Evolutionary conservation across 192 early-diverging fungal species (phyloP).

Genomic region (Piromyces finnis): DNA sequence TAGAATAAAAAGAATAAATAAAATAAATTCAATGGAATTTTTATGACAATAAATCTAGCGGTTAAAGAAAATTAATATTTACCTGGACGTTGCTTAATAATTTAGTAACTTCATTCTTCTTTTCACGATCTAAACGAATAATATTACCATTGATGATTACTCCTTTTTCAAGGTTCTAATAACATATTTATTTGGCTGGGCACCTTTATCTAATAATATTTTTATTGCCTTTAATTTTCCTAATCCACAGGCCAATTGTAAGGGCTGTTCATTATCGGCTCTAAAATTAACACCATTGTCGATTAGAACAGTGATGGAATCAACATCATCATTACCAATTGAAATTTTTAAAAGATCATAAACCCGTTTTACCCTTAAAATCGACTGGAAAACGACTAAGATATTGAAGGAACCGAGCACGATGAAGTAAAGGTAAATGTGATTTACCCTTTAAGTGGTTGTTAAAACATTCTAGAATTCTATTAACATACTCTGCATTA

Average conservation of each 20-base stretch:
- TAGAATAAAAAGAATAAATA: too few relatives aligned
- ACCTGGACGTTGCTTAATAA: neutral
- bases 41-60: too few relatives aligned
- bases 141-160: neutral
- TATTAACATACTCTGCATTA: neutral
- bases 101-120: neutral
- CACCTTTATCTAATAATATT: neutral
- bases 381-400: neutral
- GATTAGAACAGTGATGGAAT: neutral
- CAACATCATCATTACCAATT: neutral
- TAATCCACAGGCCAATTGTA: neutral
- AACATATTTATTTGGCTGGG: neutral
- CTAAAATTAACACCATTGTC: neutral
- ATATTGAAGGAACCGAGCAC: neutral
- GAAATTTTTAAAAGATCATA: neutral
- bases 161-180: neutral
- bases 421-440: neutral
- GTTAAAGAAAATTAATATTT: too few relatives aligned
- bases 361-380: neutral
- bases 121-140: neutral
- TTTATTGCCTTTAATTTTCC: neutral
- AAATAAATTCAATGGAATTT: too few relatives aligned
- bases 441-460: neutral
- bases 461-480: neutral
- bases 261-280: neutral